Conservation (phyloP, 108 stramenopile genomes). For the Stephanodiscus minutulus region DNA sequence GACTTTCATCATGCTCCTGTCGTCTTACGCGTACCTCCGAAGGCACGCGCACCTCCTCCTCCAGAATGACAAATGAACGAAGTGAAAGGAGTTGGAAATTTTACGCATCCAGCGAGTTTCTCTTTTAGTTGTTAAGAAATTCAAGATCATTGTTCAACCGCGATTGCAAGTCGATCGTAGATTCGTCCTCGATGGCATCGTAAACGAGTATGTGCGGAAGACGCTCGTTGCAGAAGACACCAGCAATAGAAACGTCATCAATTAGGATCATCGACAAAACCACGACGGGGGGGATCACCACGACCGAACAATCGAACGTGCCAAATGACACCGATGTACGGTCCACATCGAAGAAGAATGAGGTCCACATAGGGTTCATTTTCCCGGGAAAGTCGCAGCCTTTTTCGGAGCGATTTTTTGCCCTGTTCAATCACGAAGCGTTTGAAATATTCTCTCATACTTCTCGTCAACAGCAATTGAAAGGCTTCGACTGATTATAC, state of each 20-base stretch:
- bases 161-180: constrained; percentile 14
- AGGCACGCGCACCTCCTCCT: no score
- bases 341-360: no score
- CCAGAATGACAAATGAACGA: no score
- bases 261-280: constrained; percentile 19
- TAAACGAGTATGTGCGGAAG: constrained; percentile 13
- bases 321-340: not conserved
- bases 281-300: not conserved
- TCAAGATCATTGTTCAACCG: constrained; percentile 3
- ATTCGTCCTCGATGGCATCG: constrained; percentile 8
- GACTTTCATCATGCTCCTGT: no score
- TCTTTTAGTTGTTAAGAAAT: constrained; percentile 3
- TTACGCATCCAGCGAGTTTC: constrained; percentile 5
- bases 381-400: not conserved
- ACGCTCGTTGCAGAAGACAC: not conserved
- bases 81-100: not conserved
- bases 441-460: no score
- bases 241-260: no score
- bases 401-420: not conserved
- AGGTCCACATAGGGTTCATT: not conserved
- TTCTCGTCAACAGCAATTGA: no score
- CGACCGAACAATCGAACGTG: not conserved
- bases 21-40: no score
- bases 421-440: constrained; percentile 11
- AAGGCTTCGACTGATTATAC: no score